These are phyloP conservation scores for Phylloporus rhodoxanthus DNA, from an alignment of 768 basidiomycete genomes.

Conservation along the genomic window DNA sequence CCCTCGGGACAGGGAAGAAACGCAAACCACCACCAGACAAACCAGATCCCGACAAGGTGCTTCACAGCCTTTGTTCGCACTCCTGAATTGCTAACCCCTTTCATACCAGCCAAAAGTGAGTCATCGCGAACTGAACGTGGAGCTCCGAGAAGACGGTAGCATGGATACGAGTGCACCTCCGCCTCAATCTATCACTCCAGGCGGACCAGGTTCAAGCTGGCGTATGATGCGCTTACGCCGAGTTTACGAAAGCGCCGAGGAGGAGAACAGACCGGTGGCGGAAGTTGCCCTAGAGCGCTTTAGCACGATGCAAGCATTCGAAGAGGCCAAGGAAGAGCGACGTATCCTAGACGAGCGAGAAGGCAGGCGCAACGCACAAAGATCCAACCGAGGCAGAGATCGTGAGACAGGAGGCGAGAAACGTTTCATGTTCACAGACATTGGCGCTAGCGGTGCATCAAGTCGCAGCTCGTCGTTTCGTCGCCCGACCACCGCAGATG, in stretches of 20 bases:
- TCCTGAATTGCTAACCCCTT: slow-evolving; percentile 4
- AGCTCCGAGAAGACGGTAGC: slow-evolving; percentile 43
- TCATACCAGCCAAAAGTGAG: slow-evolving; percentile 51
- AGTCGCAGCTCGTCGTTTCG: slow-evolving; percentile 86
- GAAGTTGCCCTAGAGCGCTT: slow-evolving; percentile 87
- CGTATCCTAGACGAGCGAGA: slow-evolving; percentile 80
- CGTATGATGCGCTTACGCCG: slow-evolving; percentile 94
- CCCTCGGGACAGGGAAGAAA: slow-evolving; percentile 74
- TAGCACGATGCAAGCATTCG: slow-evolving; percentile 76
- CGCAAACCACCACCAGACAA: slow-evolving; percentile 54
- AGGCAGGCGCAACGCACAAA: slow-evolving; percentile 41
- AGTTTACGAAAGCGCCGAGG: slow-evolving; percentile 85
- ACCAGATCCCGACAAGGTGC: slow-evolving; percentile 70
- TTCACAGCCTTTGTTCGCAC: background rate
- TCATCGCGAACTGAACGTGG: slow-evolving; percentile 56
- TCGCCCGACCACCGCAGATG: slow-evolving; percentile 61
- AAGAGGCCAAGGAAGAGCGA: slow-evolving; percentile 84
- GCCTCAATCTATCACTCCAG: slow-evolving; percentile 57
- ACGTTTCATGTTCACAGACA: slow-evolving; percentile 65
- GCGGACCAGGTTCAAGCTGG: slow-evolving; percentile 93
- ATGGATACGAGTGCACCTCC: slow-evolving; percentile 38
- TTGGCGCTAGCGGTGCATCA: slow-evolving; percentile 55
- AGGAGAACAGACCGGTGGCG: slow-evolving; percentile 67
- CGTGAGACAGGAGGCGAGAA: slow-evolving; percentile 39
- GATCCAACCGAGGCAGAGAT: slow-evolving; percentile 36